Percentiles rank a stretch among this genome's conserved stretches.
Conservation (phyloP, 2,329 filamentous ascomycete species). For the Mycogone perniciosa region DNA sequence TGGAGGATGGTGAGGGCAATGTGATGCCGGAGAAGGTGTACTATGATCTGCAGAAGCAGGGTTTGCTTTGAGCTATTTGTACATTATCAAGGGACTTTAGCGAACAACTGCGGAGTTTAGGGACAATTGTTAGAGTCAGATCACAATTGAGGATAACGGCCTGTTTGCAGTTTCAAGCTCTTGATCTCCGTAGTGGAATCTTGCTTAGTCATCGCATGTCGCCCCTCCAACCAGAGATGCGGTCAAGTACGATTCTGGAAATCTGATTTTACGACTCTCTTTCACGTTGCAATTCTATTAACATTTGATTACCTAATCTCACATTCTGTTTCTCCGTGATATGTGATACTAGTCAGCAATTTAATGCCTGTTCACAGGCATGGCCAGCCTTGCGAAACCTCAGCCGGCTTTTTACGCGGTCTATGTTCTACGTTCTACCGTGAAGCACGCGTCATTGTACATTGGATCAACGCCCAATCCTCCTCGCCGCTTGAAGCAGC, state of each 20-base stretch:
- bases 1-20: constrained; percentile 96
- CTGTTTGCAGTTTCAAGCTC: not conserved
- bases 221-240: not conserved
- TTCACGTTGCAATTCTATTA: not conserved
- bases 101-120: not conserved
- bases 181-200: not conserved
- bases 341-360: not conserved
- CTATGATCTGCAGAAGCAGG: constrained; percentile 88
- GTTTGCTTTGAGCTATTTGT: constrained; percentile 54
- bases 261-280: not conserved
- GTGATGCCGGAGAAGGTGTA: constrained; percentile 99
- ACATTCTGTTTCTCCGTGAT: not conserved
- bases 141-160: no score
- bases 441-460: constrained; percentile 67
- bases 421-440: constrained; percentile 81
- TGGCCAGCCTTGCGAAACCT: constrained; percentile 41
- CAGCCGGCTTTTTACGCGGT: constrained; percentile 91
- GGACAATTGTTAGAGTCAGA: no score
- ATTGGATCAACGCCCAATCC: constrained; percentile 91
- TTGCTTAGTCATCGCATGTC: not conserved
- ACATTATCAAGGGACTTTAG: not conserved
- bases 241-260: not conserved
- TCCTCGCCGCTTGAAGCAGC: constrained; percentile 74
- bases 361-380: constrained; percentile 20
- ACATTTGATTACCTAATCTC: no score